Base-by-base conservation (phyloP, 495 filamentous ascomycete species). In the Penicillium angulare region DNA sequence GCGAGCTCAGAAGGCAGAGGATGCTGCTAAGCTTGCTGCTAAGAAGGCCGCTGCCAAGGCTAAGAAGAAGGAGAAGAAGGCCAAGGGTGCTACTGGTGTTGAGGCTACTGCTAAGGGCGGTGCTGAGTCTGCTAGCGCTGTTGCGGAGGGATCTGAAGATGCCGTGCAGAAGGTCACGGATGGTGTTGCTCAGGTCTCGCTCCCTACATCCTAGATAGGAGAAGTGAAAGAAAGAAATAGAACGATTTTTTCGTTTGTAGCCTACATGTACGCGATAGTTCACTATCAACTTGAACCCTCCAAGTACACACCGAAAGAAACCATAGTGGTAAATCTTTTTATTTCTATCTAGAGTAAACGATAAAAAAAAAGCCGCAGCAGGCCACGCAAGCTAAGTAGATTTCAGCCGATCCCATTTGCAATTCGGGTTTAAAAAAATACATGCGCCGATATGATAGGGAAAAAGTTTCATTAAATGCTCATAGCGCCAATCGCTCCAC, bases 31-130 rank as follows among this genome's bases (percentile, higher is more conserved):
- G 50, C 60, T 74, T 41, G 75, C 74, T 7, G 74, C 74, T 0
- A 77, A 76, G 49, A 82, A 79, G 63, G 79, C 77, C 23, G 78
- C 76, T 7, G 73, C 70, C 31, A 82, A 82, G 71, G 76, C 79
- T 16, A 72, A 74, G 53, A 81, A 82, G 72, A 76, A 83, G 71
- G 86, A 86, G 55, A 75, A 82, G 70, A 86, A 86, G 64, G 75
- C 75, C 2, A 79, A 81, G 71, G 52, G 51, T 29, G 47, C 38
- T 17, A 53, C 49, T 51, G 53, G 55, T 23, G 67, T 70, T 10
- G 70, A 73, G 55, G 55, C 61, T 5, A 55, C 68, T 3, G 65
- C 67, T 38, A 72, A 74, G 49, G 68, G 65, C 36, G 70, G 67
- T 23, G 68, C 60, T 0, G 60, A 70, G 34, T 52, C 47, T 13